Percentiles rank a stretch among this genome's conserved stretches.
phyloP scores from a whole-genome alignment of 768 basidiomycete genomes.

The Leccinum boreale region DNA sequence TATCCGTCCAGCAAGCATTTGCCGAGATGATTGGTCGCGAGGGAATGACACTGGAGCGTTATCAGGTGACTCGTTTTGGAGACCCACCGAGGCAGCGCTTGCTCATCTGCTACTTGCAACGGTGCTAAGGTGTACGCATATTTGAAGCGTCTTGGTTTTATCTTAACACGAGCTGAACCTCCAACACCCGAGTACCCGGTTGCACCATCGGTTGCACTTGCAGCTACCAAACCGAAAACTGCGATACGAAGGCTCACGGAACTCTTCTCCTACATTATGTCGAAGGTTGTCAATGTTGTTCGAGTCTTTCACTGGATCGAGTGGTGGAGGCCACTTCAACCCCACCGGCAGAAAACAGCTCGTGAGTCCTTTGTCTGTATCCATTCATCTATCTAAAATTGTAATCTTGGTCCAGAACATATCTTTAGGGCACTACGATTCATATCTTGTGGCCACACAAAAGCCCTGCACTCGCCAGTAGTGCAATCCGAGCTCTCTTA shows the following conservation, averaged over 20 bases:
- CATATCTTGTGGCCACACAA: slow-evolving; percentile 61
- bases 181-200: slow-evolving; percentile 53
- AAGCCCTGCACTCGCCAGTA: slow-evolving; percentile 35
- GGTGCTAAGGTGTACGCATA: slow-evolving; percentile 82
- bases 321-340: slow-evolving; percentile 70
- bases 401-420: slow-evolving; percentile 42
- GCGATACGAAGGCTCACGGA: not conserved
- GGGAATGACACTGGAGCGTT: slow-evolving; percentile 76
- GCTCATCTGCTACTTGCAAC: slow-evolving; percentile 1
- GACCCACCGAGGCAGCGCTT: not conserved
- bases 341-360: slow-evolving; percentile 50
- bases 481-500: slow-evolving; percentile 2
- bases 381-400: not conserved
- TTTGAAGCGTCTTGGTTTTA: slow-evolving; percentile 88
- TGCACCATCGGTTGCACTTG: slow-evolving; percentile 35
- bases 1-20: slow-evolving; percentile 91
- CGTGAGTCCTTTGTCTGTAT: slow-evolving; percentile 34
- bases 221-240: slow-evolving; percentile 5
- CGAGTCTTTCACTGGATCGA: slow-evolving; percentile 16
- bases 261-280: slow-evolving; percentile 15
- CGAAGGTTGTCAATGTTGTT: slow-evolving; percentile 2
- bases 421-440: slow-evolving; percentile 70
- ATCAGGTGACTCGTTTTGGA: slow-evolving; percentile 59
- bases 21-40: slow-evolving; percentile 79
- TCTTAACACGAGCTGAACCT: slow-evolving; percentile 71